These are phyloP conservation scores for Plasmopara halstedii DNA, from an alignment of 352 stramenopile genomes.

Conservation along the genomic window DNA sequence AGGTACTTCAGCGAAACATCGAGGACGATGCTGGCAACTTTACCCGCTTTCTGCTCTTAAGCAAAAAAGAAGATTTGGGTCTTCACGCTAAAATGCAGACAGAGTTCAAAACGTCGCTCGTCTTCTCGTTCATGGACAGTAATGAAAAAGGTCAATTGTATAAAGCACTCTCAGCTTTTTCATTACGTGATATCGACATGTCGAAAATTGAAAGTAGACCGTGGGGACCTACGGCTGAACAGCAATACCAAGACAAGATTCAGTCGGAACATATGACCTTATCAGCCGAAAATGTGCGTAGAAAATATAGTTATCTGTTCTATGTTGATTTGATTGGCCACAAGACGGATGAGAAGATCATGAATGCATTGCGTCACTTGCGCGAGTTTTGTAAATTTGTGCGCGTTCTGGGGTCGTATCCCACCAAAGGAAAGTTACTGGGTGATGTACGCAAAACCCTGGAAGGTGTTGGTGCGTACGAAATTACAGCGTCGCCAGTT, in stretches of 20 bases:
- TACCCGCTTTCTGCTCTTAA: slow-evolving; percentile 90
- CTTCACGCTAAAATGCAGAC: slow-evolving; percentile 28
- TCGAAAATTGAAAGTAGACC: slow-evolving; percentile 75
- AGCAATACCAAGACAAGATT: slow-evolving; percentile 28
- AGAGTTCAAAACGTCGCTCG: slow-evolving; percentile 77
- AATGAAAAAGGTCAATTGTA: slow-evolving; percentile 67
- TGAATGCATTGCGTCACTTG: slow-evolving; percentile 79
- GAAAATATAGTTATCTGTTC: slow-evolving; percentile 80
- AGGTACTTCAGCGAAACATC: slow-evolving; percentile 58
- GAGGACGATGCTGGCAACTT: slow-evolving; percentile 66
- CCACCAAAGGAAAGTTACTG: slow-evolving; percentile 60
- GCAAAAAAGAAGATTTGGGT: slow-evolving; percentile 44
- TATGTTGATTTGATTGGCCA: slow-evolving; percentile 76
- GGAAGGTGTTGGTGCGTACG: slow-evolving; percentile 39
- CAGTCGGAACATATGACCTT: slow-evolving; percentile 90
- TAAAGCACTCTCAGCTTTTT: slow-evolving; percentile 66
- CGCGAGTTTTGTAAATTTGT: slow-evolving; percentile 85
- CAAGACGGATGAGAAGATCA: slow-evolving; percentile 62
- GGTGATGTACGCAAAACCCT: slow-evolving; percentile 49
- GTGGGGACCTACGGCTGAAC: slow-evolving; percentile 57
- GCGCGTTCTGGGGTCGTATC: slow-evolving; percentile 83
- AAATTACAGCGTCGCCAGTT: slow-evolving; percentile 23
- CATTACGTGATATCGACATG: slow-evolving; percentile 65
- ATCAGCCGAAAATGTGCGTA: slow-evolving; percentile 50
- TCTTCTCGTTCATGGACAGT: slow-evolving; percentile 73